Percentiles rank a stretch among this genome's conserved stretches.
phyloP scores from a whole-genome alignment of 805 yeast genomes.

The Barnettozyma botsteinii region DNA sequence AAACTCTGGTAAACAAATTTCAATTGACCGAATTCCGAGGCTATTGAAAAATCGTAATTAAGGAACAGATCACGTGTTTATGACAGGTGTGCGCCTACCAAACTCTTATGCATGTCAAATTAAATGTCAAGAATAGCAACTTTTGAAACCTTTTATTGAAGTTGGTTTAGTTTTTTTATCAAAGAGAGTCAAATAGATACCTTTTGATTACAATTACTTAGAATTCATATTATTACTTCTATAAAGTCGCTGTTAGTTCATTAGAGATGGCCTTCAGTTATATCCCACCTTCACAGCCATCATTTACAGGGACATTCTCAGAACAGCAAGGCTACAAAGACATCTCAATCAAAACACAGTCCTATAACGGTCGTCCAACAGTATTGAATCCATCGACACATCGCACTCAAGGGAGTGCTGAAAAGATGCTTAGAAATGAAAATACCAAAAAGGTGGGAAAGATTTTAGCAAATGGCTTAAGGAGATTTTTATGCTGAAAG shows the following conservation, averaged over 20 bases:
- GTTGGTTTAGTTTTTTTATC: too few species aligned
- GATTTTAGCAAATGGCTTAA: background rate
- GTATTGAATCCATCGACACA: conserved; percentile 1
- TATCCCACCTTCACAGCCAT: conserved; percentile 5
- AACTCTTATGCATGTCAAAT: background rate
- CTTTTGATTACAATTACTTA: too few species aligned
- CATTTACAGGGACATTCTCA: background rate
- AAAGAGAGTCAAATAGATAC: too few species aligned
- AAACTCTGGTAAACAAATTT: too few species aligned
- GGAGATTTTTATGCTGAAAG: background rate
- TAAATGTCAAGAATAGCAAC: too few species aligned
- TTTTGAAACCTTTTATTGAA: too few species aligned
- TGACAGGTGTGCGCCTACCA: background rate
- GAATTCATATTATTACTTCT: too few species aligned
- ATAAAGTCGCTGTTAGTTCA: too few species aligned
- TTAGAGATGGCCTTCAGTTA: background rate
- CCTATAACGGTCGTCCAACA: conserved; percentile 1
- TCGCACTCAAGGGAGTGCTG: background rate
- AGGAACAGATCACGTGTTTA: too few species aligned
- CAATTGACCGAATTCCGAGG: background rate
- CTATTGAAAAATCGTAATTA: background rate
- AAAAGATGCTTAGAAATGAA: background rate
- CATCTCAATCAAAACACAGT: background rate
- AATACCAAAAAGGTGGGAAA: conserved; percentile 2
- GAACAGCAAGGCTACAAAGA: conserved; percentile 2